A percentile compares a stretch with the other conserved stretches of the same genome.
Conservation (phyloP, 2,329 filamentous ascomycete genomes). For the Huntiella abstrusa region DNA sequence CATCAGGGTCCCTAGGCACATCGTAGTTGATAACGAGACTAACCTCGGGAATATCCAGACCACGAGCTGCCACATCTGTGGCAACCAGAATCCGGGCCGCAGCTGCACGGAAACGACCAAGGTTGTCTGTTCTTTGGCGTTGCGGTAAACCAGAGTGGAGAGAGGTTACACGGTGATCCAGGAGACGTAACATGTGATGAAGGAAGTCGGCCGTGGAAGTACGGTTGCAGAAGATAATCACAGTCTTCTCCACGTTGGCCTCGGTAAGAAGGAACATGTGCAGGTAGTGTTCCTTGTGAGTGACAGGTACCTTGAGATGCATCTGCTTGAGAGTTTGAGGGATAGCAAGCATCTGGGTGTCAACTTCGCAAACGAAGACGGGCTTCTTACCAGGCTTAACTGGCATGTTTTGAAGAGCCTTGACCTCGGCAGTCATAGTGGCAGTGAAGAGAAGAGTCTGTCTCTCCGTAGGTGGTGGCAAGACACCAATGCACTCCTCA, state of each 20-base stretch:
- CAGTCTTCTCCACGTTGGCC: conserved; percentile 52
- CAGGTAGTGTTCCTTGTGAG: conserved; percentile 86
- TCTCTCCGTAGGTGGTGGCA: conserved; percentile 60
- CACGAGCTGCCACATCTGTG: conserved; percentile 84
- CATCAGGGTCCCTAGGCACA: conserved; percentile 84
- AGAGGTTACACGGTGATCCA: conserved; percentile 78
- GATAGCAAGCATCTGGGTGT: conserved; percentile 55
- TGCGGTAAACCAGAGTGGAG: conserved; percentile 79
- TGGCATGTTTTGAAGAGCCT: conserved; percentile 64
- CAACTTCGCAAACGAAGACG: conserved; percentile 77
- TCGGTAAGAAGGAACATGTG: conserved; percentile 74
- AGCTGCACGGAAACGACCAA: conserved; percentile 76
- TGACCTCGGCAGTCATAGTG: conserved; percentile 82
- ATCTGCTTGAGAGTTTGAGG: conserved; percentile 66
- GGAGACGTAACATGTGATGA: conserved; percentile 68
- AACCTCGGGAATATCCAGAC: conserved; percentile 88
- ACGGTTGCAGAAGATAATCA: conserved; percentile 90
- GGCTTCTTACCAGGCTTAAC: conserved; percentile 49
- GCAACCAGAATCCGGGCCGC: conserved; percentile 82
- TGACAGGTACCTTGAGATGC: conserved; percentile 75
- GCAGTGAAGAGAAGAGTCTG: conserved; percentile 94
- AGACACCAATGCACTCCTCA: conserved; percentile 64
- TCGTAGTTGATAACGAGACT: conserved; percentile 88
- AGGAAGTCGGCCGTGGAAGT: conserved; percentile 76
- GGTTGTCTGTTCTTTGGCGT: conserved; percentile 65